These are phyloP conservation scores for Verticillium tricorpus DNA, from an alignment of 2,329 filamentous ascomycete genomes.

Conservation along the genomic window DNA sequence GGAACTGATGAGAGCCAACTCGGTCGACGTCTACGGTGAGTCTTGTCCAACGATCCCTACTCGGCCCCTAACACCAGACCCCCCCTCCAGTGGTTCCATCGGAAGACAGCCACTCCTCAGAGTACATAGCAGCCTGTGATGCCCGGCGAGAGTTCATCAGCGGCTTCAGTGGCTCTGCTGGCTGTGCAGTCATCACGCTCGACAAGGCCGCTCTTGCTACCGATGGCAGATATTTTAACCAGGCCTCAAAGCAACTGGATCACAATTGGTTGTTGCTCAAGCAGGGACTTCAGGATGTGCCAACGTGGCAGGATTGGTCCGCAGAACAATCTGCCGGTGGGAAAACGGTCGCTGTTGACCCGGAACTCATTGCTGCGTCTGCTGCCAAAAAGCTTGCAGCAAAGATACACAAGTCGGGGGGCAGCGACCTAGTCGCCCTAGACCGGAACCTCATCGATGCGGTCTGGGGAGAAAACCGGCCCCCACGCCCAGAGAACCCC, in stretches of 20 bases:
- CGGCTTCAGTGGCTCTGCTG: slow-evolving; percentile 92
- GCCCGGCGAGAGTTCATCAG: slow-evolving; percentile 86
- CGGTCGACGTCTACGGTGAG: slow-evolving; percentile 89
- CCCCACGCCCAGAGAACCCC: slow-evolving; percentile 68
- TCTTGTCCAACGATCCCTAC: slow-evolving; percentile 6
- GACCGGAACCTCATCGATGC: slow-evolving; percentile 82
- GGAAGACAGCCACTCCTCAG: slow-evolving; percentile 94
- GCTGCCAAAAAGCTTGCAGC: slow-evolving; percentile 68
- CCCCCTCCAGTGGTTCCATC: slow-evolving; percentile 76
- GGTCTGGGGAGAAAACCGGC: slow-evolving; percentile 77
- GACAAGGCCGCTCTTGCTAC: slow-evolving; percentile 88
- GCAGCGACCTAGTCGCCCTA: slow-evolving; percentile 69
- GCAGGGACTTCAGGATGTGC: slow-evolving; percentile 88
- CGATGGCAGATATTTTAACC: slow-evolving; percentile 97
- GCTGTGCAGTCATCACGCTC: slow-evolving; percentile 81
- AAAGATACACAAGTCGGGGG: slow-evolving; percentile 82
- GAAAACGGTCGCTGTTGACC: slow-evolving; percentile 87
- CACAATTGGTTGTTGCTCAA: slow-evolving; percentile 88
- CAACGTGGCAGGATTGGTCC: slow-evolving; percentile 96
- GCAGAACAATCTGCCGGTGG: slow-evolving; percentile 81
- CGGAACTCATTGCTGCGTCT: slow-evolving; percentile 71
- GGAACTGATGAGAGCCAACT: slow-evolving; percentile 79
- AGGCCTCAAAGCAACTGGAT: slow-evolving; percentile 87
- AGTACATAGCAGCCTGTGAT: slow-evolving; percentile 97
- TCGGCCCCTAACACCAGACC: slow-evolving; percentile 28